Evolutionary conservation across 768 basidiomycete genomes (phyloP).

Genomic region (Auricularia cornea): DNA sequence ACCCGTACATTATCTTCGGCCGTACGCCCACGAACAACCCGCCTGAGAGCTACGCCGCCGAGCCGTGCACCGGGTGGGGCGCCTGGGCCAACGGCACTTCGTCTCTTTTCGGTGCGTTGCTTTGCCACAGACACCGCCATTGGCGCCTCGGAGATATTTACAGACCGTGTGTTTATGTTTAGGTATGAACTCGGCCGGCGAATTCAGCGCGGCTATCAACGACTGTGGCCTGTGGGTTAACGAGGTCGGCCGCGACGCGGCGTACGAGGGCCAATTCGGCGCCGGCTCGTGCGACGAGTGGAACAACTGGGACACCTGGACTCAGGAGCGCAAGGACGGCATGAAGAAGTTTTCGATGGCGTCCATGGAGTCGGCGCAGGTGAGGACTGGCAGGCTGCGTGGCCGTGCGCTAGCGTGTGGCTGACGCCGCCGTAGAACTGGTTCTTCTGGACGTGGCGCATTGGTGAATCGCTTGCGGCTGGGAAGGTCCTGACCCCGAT

Average conservation of each 20-base stretch:
- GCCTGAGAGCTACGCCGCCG: background rate
- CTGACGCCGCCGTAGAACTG: constrained; percentile 19
- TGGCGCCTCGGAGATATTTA: too few species aligned
- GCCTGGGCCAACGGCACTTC: constrained; percentile 24
- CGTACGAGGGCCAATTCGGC: constrained; percentile 14
- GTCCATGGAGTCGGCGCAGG: constrained; percentile 26
- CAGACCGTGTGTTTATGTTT: too few species aligned
- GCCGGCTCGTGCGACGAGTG: constrained; percentile 23
- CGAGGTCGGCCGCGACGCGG: constrained; percentile 31
- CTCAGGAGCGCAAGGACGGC: constrained; percentile 20
- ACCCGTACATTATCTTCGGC: constrained; percentile 9
- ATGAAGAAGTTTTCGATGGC: constrained; percentile 23
- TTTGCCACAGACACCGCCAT: too few species aligned
- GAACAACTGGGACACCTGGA: constrained; percentile 26
- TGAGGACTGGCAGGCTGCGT: too few species aligned
- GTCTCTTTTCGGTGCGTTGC: background rate
- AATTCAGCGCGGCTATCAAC: constrained; percentile 28
- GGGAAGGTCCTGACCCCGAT: constrained; percentile 20
- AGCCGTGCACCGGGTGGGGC: constrained; percentile 27
- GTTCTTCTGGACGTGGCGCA: constrained; percentile 43
- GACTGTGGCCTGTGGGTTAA: constrained; percentile 27
- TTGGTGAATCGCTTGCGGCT: constrained; percentile 27
- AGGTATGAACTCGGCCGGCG: constrained; percentile 29
- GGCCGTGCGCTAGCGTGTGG: too few species aligned
- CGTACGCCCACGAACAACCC: background rate